Evolutionary conservation across 768 basidiomycete genomes (phyloP).

Genomic region (Boletellus ananiceps): DNA sequence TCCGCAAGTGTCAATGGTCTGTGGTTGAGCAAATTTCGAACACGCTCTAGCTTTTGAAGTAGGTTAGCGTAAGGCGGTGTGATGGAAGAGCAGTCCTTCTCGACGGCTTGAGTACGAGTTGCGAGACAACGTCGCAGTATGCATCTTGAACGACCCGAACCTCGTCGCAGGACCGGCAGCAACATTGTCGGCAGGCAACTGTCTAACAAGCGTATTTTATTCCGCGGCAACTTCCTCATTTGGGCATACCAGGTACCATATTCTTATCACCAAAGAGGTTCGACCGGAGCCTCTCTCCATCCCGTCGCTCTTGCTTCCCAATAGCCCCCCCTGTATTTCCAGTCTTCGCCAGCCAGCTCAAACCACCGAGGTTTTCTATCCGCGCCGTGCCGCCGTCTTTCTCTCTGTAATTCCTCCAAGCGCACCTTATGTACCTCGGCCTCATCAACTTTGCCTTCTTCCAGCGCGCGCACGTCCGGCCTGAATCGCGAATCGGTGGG

Average conservation of each 20-base stretch:
- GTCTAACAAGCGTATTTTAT: not conserved
- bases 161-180: slow-evolving; percentile 16
- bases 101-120: slow-evolving; percentile 37
- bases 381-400: slow-evolving; percentile 55
- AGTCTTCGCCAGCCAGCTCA: slow-evolving; percentile 61
- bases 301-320: slow-evolving; percentile 70
- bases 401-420: slow-evolving; percentile 74
- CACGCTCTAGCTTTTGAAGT: slow-evolving; percentile 62
- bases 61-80: slow-evolving; percentile 81
- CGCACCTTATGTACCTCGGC: slow-evolving; percentile 71
- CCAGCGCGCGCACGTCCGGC: slow-evolving; percentile 79
- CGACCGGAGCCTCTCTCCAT: slow-evolving; percentile 51
- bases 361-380: slow-evolving; percentile 75
- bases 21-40: slow-evolving; percentile 62
- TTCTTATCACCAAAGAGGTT: slow-evolving; percentile 59
- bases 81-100: slow-evolving; percentile 65
- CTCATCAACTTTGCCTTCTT: slow-evolving; percentile 64
- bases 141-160: slow-evolving; percentile 7
- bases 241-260: not conserved
- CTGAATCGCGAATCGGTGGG: slow-evolving; percentile 79
- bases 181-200: slow-evolving; percentile 15
- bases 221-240: not conserved
- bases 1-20: slow-evolving; percentile 91
- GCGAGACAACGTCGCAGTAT: slow-evolving; percentile 33
- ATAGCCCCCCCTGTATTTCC: slow-evolving; percentile 75